phyloP scores from a whole-genome alignment of 352 stramenopile species.

The Saprolegnia parasitica region DNA sequence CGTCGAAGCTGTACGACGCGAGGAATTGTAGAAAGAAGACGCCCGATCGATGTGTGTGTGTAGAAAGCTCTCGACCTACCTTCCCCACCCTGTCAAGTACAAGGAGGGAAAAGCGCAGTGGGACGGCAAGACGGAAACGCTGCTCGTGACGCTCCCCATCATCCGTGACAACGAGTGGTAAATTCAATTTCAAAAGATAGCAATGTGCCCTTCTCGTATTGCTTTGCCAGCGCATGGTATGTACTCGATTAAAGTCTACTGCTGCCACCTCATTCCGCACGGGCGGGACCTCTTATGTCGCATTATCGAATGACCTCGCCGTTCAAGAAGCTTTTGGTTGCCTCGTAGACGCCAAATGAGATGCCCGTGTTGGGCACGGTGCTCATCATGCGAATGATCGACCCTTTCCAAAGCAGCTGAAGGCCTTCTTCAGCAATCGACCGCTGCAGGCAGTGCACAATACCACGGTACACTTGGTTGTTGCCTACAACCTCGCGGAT shows the following conservation, averaged over 20 bases:
- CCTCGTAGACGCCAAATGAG: conserved; percentile 85
- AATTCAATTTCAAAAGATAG: too few relatives aligned
- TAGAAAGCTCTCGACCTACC: conserved; percentile 62
- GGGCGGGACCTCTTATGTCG: too few relatives aligned
- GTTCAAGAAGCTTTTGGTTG: conserved; percentile 68
- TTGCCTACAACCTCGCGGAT: conserved; percentile 31
- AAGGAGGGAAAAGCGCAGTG: conserved; percentile 70
- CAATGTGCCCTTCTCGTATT: too few relatives aligned
- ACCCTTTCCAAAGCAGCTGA: conserved; percentile 62
- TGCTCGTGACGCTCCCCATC: conserved; percentile 67
- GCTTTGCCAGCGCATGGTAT: too few relatives aligned
- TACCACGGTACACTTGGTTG: conserved; percentile 50
- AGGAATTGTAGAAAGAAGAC: too few relatives aligned
- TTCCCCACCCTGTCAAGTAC: conserved; percentile 69
- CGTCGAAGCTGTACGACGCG: conserved; percentile 45
- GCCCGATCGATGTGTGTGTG: too few relatives aligned
- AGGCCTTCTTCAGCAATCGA: conserved; percentile 54
- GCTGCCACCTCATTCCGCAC: too few relatives aligned
- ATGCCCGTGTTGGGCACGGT: conserved; percentile 78
- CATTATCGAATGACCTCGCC: conserved; percentile 32
- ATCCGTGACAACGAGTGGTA: conserved; percentile 49
- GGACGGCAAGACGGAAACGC: conserved; percentile 44
- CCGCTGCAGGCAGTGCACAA: conserved; percentile 55
- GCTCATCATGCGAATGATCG: conserved; percentile 54
- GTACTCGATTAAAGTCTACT: not conserved